phyloP scores from a whole-genome alignment of 345 rosid genomes.

The Rhizophora apiculata region DNA sequence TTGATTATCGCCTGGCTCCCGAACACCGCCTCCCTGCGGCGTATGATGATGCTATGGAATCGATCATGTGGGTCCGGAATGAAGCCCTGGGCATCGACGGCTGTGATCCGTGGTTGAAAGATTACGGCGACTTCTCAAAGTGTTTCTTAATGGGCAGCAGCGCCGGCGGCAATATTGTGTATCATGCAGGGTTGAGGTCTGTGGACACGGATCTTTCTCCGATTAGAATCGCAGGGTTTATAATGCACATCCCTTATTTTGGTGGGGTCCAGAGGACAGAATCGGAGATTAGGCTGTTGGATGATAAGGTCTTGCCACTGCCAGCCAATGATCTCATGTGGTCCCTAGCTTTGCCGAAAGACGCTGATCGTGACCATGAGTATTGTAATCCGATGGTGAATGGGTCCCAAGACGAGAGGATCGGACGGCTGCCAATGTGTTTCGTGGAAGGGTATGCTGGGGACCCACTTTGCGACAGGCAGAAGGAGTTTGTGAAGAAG shows the following conservation, averaged over 20 bases:
- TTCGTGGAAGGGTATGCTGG: conserved; percentile 54
- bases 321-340: conserved; percentile 54
- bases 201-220: conserved; percentile 46
- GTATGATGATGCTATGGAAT: conserved; percentile 69
- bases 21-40: conserved; percentile 95
- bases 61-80: conserved; percentile 61
- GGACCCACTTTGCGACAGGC: conserved; percentile 71
- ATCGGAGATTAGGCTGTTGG: conserved; percentile 44
- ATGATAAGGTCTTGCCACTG: conserved; percentile 58
- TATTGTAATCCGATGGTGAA: conserved; percentile 52
- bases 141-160: conserved; percentile 73
- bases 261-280: conserved; percentile 57
- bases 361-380: conserved; percentile 69
- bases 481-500: conserved; percentile 53
- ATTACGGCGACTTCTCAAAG: conserved; percentile 48
- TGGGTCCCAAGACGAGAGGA: conserved; percentile 33
- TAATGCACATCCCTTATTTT: conserved; percentile 61
- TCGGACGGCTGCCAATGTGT: conserved; percentile 50
- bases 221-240: conserved; percentile 57
- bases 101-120: conserved; percentile 63
- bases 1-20: conserved; percentile 84
- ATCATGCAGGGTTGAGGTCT: conserved; percentile 51
- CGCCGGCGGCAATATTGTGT: conserved; percentile 71
- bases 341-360: conserved; percentile 63
- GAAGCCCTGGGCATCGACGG: conserved; percentile 45